Percentiles rank a stretch among this genome's conserved stretches.
phyloP scores from a whole-genome alignment of 2,329 filamentous ascomycete species.

The Arthrocladium fulminans region DNA sequence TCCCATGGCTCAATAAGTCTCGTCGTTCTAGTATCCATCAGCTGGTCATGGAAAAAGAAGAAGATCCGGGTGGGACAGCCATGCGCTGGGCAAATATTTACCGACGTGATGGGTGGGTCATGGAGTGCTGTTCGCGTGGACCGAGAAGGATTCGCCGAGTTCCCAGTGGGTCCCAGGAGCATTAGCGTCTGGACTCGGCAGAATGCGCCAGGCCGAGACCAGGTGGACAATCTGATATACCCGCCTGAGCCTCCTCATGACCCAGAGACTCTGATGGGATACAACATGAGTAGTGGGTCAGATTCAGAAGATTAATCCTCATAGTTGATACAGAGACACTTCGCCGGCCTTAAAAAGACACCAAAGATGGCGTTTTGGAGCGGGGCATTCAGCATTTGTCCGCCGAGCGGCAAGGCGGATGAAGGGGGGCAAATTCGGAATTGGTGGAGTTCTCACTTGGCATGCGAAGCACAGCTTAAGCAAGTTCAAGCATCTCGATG shows the following conservation, averaged over 20 bases:
- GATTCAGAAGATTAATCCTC: no score
- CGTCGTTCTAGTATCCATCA: conserved; percentile 51
- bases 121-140: conserved; percentile 51
- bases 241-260: neutral
- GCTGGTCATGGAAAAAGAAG: conserved; percentile 27
- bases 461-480: neutral
- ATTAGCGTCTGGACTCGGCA: conserved; percentile 51
- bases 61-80: neutral
- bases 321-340: no score
- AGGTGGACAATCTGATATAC: conserved; percentile 6
- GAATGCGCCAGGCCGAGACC: conserved; percentile 1
- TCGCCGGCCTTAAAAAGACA: no score
- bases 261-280: no score
- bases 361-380: no score
- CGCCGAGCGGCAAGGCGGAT: neutral
- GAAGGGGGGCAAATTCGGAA: neutral
- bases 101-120: conserved; percentile 51
- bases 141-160: conserved; percentile 49
- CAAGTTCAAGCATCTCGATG: neutral
- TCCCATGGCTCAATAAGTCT: conserved; percentile 24
- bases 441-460: neutral
- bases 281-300: no score
- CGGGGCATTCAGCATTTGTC: no score
- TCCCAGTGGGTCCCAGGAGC: conserved; percentile 46
- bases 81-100: conserved; percentile 37